Evolutionary conservation across 306 rosid species (phyloP).

Genomic region (Vachellia collinsii): DNA sequence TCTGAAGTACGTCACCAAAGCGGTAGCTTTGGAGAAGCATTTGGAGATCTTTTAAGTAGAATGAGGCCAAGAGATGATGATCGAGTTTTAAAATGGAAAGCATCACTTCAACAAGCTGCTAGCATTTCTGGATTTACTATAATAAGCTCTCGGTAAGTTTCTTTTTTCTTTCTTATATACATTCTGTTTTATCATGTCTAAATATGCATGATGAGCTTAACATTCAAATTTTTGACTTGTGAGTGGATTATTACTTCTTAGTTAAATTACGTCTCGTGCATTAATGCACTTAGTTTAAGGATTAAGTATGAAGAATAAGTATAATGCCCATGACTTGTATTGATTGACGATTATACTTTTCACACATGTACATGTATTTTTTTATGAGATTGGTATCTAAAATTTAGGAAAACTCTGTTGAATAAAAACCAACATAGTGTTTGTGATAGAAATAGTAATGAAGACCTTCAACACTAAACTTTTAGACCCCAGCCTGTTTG

Average conservation of each 20-base stretch:
- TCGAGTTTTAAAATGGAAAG: neutral
- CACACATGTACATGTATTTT: too few relatives aligned
- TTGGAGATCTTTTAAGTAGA: neutral
- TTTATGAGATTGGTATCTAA: too few relatives aligned
- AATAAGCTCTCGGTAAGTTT: neutral
- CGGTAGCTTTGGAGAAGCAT: conserved; percentile 8
- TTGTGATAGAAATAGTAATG: too few relatives aligned
- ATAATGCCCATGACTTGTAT: too few relatives aligned
- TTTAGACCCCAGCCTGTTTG: too few relatives aligned
- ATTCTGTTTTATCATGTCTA: neutral
- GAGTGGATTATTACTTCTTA: neutral
- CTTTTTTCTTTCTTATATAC: neutral
- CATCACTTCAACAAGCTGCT: neutral
- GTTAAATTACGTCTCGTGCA: too few relatives aligned
- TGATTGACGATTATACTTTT: too few relatives aligned
- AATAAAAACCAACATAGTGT: too few relatives aligned
- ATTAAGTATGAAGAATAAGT: too few relatives aligned
- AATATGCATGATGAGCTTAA: neutral
- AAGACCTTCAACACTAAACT: too few relatives aligned
- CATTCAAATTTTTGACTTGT: neutral
- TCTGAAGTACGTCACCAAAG: neutral
- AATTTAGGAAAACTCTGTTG: too few relatives aligned
- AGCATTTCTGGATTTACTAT: neutral
- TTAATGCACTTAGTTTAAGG: too few relatives aligned
- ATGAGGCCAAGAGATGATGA: neutral